Conservation (phyloP, 495 filamentous ascomycete species). For the Podospora australis region DNA sequence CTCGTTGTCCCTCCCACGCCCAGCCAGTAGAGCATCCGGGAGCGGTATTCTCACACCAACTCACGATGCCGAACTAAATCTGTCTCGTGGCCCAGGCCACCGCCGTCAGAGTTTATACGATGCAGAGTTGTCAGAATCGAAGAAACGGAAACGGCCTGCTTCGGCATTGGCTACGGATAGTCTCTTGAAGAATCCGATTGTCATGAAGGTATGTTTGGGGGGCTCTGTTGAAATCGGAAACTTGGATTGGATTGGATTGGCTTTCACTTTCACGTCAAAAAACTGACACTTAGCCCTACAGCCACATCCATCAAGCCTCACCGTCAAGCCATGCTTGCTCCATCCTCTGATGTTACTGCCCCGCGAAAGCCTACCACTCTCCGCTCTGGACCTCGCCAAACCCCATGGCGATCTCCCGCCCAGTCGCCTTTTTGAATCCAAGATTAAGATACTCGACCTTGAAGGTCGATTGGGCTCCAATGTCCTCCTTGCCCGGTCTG, state of each 20-base stretch:
- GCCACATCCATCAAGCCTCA: slow-evolving; percentile 53
- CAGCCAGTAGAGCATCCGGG: slow-evolving; percentile 1
- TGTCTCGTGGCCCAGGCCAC: background rate
- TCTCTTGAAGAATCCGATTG: slow-evolving; percentile 41
- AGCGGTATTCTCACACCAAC: slow-evolving; percentile 6
- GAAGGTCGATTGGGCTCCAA: slow-evolving; percentile 47
- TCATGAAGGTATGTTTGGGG: slow-evolving; percentile 38
- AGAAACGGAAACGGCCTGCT: slow-evolving; percentile 26
- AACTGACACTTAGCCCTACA: slow-evolving; percentile 28
- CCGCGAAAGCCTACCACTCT: slow-evolving; percentile 53
- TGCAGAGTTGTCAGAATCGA: slow-evolving; percentile 8
- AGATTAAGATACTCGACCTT: slow-evolving; percentile 56
- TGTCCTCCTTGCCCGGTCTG: slow-evolving; percentile 61
- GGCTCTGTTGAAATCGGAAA: background rate
- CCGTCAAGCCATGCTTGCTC: slow-evolving; percentile 52
- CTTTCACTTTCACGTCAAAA: background rate
- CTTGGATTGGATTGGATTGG: background rate
- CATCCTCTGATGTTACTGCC: slow-evolving; percentile 56
- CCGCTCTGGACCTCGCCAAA: slow-evolving; percentile 51
- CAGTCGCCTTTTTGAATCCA: slow-evolving; percentile 51
- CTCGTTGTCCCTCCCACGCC: slow-evolving; percentile 2
- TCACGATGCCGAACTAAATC: slow-evolving; percentile 4
- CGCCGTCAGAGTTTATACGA: slow-evolving; percentile 6
- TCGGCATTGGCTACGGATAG: slow-evolving; percentile 34
- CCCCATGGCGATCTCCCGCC: slow-evolving; percentile 45